Evolutionary conservation across 176 grass and related monocot species (phyloP).

Genomic region (Cocos nucifera): DNA sequence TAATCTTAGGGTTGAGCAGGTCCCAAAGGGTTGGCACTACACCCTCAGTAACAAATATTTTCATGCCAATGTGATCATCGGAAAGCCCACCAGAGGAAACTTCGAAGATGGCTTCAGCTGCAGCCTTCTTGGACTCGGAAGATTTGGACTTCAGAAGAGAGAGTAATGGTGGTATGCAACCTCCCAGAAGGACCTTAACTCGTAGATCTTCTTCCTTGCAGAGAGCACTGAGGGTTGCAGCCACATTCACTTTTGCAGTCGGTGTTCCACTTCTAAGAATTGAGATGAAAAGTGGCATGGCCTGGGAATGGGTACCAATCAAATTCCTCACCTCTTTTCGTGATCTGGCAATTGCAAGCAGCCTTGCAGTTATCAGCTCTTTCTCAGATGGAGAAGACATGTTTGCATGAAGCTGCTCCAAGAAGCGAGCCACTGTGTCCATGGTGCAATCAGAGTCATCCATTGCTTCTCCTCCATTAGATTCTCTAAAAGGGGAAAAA

Average conservation of each 20-base stretch:
- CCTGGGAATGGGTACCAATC: constrained; percentile 86
- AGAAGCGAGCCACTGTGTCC: constrained; percentile 60
- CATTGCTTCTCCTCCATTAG: constrained; percentile 50
- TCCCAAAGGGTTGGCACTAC: constrained; percentile 89
- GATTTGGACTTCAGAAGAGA: constrained; percentile 84
- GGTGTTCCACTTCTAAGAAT: constrained; percentile 66
- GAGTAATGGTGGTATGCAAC: constrained; percentile 87
- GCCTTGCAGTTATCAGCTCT: constrained; percentile 50
- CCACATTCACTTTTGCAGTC: constrained; percentile 71
- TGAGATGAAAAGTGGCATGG: constrained; percentile 86
- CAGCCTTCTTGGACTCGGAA: constrained; percentile 61
- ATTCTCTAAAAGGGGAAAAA: constrained; percentile 40
- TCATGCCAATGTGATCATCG: constrained; percentile 93
- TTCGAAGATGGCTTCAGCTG: constrained; percentile 86
- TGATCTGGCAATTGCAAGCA: constrained; percentile 60
- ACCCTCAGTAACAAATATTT: constrained; percentile 97
- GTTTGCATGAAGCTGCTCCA: constrained; percentile 84
- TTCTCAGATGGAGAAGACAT: constrained; percentile 52
- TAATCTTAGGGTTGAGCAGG: constrained; percentile 53
- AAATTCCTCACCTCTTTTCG: constrained; percentile 70
- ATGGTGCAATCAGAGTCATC: constrained; percentile 71
- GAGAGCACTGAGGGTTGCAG: constrained; percentile 57
- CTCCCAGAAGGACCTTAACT: constrained; percentile 76
- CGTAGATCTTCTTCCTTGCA: constrained; percentile 92
- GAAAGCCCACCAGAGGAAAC: constrained; percentile 80